Percentiles rank a stretch among this genome's conserved stretches.
phyloP scores from a whole-genome alignment of 2,329 filamentous ascomycete genomes.

The Aspergillus latus region DNA sequence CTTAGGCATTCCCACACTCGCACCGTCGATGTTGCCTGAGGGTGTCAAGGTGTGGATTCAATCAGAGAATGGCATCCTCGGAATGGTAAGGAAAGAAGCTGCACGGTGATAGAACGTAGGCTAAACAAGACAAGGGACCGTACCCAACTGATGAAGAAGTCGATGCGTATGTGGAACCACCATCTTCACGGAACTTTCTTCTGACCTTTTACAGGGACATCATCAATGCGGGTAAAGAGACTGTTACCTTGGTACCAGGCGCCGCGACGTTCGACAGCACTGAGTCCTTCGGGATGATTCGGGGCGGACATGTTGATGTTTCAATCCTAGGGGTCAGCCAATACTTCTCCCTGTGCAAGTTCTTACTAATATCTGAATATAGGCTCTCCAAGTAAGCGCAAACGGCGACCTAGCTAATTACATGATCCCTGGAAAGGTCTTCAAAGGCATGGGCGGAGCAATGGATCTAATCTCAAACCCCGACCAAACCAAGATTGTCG shows the following conservation, averaged over 20 bases:
- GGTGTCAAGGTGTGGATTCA: slow-evolving; percentile 77
- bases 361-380: not conserved
- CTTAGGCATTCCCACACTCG: slow-evolving; percentile 78
- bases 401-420: slow-evolving; percentile 81
- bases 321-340: slow-evolving; percentile 68
- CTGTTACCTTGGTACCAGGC: slow-evolving; percentile 74
- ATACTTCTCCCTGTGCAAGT: not conserved
- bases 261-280: slow-evolving; percentile 75
- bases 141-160: slow-evolving; percentile 72
- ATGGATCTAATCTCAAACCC: slow-evolving; percentile 74
- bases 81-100: slow-evolving; percentile 52
- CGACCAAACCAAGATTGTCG: slow-evolving; percentile 69
- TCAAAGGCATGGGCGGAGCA: slow-evolving; percentile 83
- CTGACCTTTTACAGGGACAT: slow-evolving; percentile 55
- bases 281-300: slow-evolving; percentile 85
- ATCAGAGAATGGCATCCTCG: slow-evolving; percentile 81
- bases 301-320: slow-evolving; percentile 78
- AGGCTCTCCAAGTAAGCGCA: slow-evolving; percentile 74
- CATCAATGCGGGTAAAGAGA: slow-evolving; percentile 86
- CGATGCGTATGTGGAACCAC: slow-evolving; percentile 53
- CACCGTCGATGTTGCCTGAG: slow-evolving; percentile 70
- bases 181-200: too few species aligned
- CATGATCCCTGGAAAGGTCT: slow-evolving; percentile 82
- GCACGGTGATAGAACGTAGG: not conserved
- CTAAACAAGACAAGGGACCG: slow-evolving; percentile 51